These are phyloP conservation scores for Microdochium nivale DNA, from an alignment of 2,329 filamentous ascomycete genomes.

Conservation along the genomic window DNA sequence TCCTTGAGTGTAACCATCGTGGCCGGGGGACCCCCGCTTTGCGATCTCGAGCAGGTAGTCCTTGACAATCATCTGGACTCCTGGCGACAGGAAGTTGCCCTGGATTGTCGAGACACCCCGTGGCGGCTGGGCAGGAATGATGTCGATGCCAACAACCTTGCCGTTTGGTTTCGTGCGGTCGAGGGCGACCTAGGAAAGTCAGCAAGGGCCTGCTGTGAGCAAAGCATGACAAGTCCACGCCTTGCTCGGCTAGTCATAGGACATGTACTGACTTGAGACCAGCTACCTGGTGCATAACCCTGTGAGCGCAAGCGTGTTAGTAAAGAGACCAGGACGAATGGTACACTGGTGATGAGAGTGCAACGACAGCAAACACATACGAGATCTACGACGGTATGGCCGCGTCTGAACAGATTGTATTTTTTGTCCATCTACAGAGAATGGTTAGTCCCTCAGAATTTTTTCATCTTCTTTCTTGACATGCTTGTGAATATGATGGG, in stretches of 20 bases:
- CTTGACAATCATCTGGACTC: slow-evolving; percentile 68
- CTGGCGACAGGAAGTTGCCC: slow-evolving; percentile 76
- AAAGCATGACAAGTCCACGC: too few relatives aligned
- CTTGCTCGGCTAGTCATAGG: neutral
- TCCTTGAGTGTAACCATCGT: neutral
- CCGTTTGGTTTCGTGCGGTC: slow-evolving; percentile 69
- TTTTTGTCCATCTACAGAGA: slow-evolving; percentile 65
- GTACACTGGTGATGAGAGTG: slow-evolving; percentile 4
- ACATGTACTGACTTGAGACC: slow-evolving; percentile 49
- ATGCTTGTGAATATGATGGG: neutral
- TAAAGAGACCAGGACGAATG: too few relatives aligned
- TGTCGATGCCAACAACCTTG: slow-evolving; percentile 81
- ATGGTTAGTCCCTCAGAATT: slow-evolving; percentile 1
- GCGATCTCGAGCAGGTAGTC: slow-evolving; percentile 56
- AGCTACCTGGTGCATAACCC: slow-evolving; percentile 70
- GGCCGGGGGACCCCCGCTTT: slow-evolving; percentile 4
- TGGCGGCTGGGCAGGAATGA: slow-evolving; percentile 87
- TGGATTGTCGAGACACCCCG: slow-evolving; percentile 90
- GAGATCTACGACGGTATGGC: slow-evolving; percentile 84
- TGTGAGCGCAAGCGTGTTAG: slow-evolving; percentile 18
- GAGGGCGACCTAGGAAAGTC: slow-evolving; percentile 58
- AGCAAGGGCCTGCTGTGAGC: neutral
- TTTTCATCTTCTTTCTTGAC: too few relatives aligned
- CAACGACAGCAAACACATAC: slow-evolving; percentile 36
- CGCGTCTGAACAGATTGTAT: slow-evolving; percentile 67